Base-by-base conservation (phyloP, 176 grass and related monocot genomes). In the Oryza glumipatula region DNA sequence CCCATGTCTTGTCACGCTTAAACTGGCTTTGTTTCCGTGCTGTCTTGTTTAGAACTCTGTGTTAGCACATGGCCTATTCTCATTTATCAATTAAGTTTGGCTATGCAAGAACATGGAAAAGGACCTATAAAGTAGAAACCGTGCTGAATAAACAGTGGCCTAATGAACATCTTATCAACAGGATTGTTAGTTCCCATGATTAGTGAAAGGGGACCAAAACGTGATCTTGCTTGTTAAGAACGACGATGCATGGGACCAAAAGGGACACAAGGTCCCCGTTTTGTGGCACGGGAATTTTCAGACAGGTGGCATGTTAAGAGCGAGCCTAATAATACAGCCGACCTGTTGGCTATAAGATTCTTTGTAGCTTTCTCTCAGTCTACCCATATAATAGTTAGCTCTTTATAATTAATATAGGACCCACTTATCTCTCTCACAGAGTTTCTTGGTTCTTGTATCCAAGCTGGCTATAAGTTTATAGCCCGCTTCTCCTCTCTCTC, bases 1-100 rank as follows among this genome's bases (percentile, higher is more conserved):
- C 11, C 32, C 24, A 67, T 74, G 32, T 86, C 77, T 56, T 43
- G n/a, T 86, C 76, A 86, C 33, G 14, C n/a, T 12, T 48, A 64
- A 77, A 41, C 36, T 45, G 17, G 56, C 32, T 67, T 52, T 67
- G 15, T 38, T 52, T 76, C 8, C 0, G 4, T 73, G 48, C 1
- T 36, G 28, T 76, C 73, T 12, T 76, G 48, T 76, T 54, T 35
- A 75, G 7, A 2, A n/a, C 4, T 60, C 45, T 32, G 23, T 17
- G 44, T 48, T 73, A 16, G 71, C 71, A 73, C 71, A 52, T 74
- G 72, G 46, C 72, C 46, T 32, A 51, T 28, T 74, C 12, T 51
- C 13, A 30, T 52, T 19, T 74, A 3, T 32, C 58, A 23, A 58
- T 58, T 21, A 63, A 63, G 58, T 23, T 23, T 63, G n/a, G 58